Percentiles rank a stretch among this genome's conserved stretches.
phyloP scores from a whole-genome alignment of 192 early-diverging fungal genomes.

The Physocladia obscura region DNA sequence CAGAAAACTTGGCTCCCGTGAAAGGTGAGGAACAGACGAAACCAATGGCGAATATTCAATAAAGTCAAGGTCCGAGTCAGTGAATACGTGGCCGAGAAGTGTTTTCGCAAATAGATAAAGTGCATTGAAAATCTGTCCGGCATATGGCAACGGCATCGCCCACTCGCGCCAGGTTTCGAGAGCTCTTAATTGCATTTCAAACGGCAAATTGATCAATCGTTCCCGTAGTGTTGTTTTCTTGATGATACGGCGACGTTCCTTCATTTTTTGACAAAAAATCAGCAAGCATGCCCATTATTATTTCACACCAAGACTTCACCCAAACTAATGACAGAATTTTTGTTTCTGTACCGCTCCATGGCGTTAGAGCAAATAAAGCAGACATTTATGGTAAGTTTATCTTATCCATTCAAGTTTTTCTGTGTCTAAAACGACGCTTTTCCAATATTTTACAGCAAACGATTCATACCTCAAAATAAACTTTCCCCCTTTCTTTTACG shows the following conservation, averaged over 20 bases:
- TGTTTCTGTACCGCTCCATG: slow-evolving; percentile 45
- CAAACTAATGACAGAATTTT: slow-evolving; percentile 32
- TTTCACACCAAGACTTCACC: slow-evolving; percentile 39
- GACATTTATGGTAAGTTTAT: slow-evolving; percentile 47
- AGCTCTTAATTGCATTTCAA: background rate
- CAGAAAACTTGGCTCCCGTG: background rate
- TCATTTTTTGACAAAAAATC: background rate
- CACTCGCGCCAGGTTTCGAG: background rate
- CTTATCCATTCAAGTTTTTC: background rate
- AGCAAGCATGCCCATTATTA: slow-evolving; percentile 43
- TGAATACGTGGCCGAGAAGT: slow-evolving; percentile 9
- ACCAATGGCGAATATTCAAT: slow-evolving; percentile 17
- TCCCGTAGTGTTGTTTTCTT: background rate
- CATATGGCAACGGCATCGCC: background rate
- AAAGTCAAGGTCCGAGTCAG: slow-evolving; percentile 16
- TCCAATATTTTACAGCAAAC: slow-evolving; percentile 33
- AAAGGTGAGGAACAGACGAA: no score
- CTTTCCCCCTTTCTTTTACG: slow-evolving; percentile 54
- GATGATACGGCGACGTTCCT: no score
- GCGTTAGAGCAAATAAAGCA: slow-evolving; percentile 38
- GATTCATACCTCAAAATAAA: slow-evolving; percentile 56
- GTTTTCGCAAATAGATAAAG: slow-evolving; percentile 6
- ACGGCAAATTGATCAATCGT: background rate
- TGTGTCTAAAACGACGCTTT: background rate
- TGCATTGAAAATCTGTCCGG: background rate